A percentile compares a stretch with the other conserved stretches of the same genome.
Conservation (phyloP, 2,329 filamentous ascomycete genomes). For the Xylariaceae sp. region DNA sequence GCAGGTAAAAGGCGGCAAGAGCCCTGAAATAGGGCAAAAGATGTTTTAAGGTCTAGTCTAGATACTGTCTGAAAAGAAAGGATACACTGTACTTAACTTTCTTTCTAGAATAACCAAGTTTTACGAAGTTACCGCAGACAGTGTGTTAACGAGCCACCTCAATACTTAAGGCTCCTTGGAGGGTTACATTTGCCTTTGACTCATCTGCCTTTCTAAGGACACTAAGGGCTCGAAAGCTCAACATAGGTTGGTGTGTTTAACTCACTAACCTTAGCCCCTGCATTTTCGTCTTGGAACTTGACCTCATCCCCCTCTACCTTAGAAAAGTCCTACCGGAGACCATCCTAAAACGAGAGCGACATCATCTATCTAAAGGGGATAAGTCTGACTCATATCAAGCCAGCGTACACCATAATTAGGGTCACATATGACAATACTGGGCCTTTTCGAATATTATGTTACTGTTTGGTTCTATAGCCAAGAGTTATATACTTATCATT, state of each 20-base stretch:
- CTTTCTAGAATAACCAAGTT: not conserved
- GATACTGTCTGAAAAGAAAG: no score
- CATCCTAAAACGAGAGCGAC: no score
- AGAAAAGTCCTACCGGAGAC: no score
- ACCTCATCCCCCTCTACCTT: no score
- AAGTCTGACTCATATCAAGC: not conserved
- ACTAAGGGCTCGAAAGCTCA: not conserved
- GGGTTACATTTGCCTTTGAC: constrained; percentile 22
- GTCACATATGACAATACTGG: not conserved
- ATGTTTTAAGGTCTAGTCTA: no score
- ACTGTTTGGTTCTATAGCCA: constrained; percentile 1
- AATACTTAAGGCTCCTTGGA: constrained; percentile 2
- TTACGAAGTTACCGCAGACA: not conserved
- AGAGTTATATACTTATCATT: not conserved
- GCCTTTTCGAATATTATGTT: not conserved
- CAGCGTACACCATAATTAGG: not conserved
- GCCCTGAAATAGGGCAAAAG: no score
- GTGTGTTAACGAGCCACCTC: constrained; percentile 11
- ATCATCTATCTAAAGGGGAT: no score
- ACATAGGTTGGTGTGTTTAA: constrained; percentile 11
- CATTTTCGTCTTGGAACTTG: no score
- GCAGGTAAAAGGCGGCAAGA: no score
- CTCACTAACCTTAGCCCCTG: no score
- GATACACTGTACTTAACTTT: not conserved
- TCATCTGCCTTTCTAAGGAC: constrained; percentile 18